Base-by-base conservation (phyloP, 345 rosid genomes). In the Aurinia saxatilis region DNA sequence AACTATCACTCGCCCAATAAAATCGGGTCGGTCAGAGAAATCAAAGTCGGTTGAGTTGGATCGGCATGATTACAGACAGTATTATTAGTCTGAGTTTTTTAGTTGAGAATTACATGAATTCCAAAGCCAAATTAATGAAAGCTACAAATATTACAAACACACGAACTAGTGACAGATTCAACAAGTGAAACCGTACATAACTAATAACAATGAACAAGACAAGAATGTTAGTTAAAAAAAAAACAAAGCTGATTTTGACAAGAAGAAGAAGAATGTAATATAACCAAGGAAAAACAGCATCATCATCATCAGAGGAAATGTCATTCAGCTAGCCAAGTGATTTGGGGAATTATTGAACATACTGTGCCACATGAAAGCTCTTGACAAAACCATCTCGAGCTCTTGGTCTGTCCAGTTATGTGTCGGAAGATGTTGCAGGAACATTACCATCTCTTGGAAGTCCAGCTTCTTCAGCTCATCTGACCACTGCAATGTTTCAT, bases 401-500 rank as follows among this genome's bases (percentile, higher is more conserved):
- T 93, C 97, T 67, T 81, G 83, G 64, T 85, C 85, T 5, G 87
- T 72, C 99, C 96, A 90, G 70, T 77, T 86, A 16, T 82, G 77
- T 8, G 99, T 93, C 1, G 99, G 96, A 38, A 90, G 88, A 73
- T 93, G 99, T 68, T 90, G 99, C 54, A 90, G 86, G 80, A 90
- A 87, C 99, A 93, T 93, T 55, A 90, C 97, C 96, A 93, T 78
- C 63, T 90, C 99, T 72, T 90, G 97, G 73, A 93, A 93, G 69
- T 93, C 99, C 15, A 93, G 89, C 81, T 86, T 81, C 84, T 77
- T 86, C 52, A 93, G 85, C 68, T 77, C 76, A 16, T 87, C 92
- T 14, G 99, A 87, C 97, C 99, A 93, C 99, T 90, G 81, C 48
- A 67, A 18, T 36, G 16, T 39, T n/a, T 29, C 35, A 60, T 8